These are phyloP conservation scores for Epipyxis sp. DNA, from an alignment of 108 stramenopile species.

Conservation along the genomic window DNA sequence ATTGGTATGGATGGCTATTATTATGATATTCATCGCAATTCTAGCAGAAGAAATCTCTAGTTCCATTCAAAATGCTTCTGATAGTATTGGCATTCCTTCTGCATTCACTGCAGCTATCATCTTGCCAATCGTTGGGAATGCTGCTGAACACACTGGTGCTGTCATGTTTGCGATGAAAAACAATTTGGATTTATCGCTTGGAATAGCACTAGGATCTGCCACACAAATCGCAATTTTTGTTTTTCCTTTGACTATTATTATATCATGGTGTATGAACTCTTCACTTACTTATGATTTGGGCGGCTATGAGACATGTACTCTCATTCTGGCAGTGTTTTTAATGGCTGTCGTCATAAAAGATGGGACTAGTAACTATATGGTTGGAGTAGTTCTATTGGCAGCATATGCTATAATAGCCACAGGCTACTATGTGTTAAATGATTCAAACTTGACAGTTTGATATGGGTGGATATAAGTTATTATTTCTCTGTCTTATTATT, in stretches of 20 bases:
- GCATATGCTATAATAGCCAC: conserved; percentile 72
- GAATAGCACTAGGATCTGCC: conserved; percentile 87
- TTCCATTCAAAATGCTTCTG: conserved; percentile 77
- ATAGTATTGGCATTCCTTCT: conserved; percentile 64
- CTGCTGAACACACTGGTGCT: conserved; percentile 83
- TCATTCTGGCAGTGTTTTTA: conserved; percentile 38
- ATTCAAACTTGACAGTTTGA: too few species aligned
- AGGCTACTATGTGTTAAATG: conserved; percentile 56
- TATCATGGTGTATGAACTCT: conserved; percentile 51
- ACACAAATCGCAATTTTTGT: conserved; percentile 92
- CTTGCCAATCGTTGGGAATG: conserved; percentile 86
- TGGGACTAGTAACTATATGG: neutral
- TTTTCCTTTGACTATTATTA: conserved; percentile 81
- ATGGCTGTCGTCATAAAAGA: neutral
- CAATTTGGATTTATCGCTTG: conserved; percentile 86
- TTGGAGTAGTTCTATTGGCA: neutral
- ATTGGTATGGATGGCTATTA: conserved; percentile 61
- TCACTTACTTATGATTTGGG: neutral
- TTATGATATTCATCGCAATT: conserved; percentile 69
- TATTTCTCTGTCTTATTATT: too few species aligned
- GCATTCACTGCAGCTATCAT: conserved; percentile 86
- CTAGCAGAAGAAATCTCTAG: conserved; percentile 72
- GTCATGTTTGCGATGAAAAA: conserved; percentile 87
- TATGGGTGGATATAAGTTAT: too few species aligned
- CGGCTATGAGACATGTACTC: conserved; percentile 24